Evolutionary conservation across 345 rosid species (phyloP).

Genomic region (Boechera divaricarpa): DNA sequence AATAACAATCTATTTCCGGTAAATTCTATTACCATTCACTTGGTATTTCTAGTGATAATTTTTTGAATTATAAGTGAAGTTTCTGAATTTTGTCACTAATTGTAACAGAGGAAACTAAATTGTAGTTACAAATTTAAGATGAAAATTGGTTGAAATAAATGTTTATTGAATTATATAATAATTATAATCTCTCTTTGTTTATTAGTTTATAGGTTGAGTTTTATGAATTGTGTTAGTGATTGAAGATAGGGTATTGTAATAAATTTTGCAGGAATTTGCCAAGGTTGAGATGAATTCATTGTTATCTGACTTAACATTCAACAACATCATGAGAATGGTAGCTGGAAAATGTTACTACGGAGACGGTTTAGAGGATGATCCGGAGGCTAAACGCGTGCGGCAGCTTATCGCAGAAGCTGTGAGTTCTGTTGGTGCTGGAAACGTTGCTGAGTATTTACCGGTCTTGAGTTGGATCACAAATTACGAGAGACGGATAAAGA

Average conservation of each 20-base stretch:
- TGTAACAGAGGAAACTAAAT: no score
- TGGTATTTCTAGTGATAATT: no score
- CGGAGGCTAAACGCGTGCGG: neutral
- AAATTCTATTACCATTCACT: no score
- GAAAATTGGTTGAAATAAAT: no score
- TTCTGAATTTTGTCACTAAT: no score
- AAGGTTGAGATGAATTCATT: constrained; percentile 10
- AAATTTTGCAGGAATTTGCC: neutral
- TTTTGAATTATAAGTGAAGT: no score
- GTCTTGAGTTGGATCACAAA: neutral
- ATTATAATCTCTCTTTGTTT: neutral
- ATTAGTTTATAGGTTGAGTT: no score
- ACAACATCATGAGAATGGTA: constrained; percentile 19
- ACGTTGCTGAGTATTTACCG: constrained; percentile 5
- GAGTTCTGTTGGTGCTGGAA: neutral
- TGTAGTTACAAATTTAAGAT: no score
- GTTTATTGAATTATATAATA: neutral
- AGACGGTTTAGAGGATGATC: neutral
- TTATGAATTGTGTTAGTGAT: no score
- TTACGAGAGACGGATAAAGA: neutral
- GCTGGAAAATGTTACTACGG: constrained; percentile 18
- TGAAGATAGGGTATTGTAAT: no score
- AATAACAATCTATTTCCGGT: no score
- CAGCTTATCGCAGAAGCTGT: neutral
- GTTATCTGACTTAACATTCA: constrained; percentile 15